These are phyloP conservation scores for Magnolia kwangsiensis DNA, from an alignment of 164 flowering plant species.

Conservation along the genomic window DNA sequence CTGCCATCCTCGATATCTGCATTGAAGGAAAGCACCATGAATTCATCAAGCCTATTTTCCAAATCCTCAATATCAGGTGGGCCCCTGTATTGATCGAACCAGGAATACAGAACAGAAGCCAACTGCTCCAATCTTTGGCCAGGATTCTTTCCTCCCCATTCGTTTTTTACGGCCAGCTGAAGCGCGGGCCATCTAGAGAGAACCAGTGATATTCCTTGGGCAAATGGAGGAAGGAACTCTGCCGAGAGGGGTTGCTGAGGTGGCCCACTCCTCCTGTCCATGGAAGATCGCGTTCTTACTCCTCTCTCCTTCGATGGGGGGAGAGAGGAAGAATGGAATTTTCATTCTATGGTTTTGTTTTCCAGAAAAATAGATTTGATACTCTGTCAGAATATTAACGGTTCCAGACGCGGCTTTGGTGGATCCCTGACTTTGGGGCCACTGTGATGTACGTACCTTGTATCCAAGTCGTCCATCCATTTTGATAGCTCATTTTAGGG, in stretches of 20 bases:
- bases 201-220: constrained; percentile 22
- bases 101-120: constrained; percentile 19
- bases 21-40: constrained; percentile 31
- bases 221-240: constrained; percentile 9
- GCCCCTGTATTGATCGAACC: constrained; percentile 34
- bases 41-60: constrained; percentile 33
- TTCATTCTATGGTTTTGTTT: too few species aligned
- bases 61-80: constrained; percentile 29
- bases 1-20: constrained; percentile 41
- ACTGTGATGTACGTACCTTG: too few species aligned
- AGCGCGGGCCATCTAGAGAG: constrained; percentile 44
- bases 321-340: too few species aligned
- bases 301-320: too few species aligned
- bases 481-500: too few species aligned
- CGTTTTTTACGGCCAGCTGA: constrained; percentile 38
- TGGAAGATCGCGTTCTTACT: too few species aligned
- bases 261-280: too few species aligned
- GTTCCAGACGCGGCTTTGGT: too few species aligned
- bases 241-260: constrained; percentile 1
- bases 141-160: constrained; percentile 50
- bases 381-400: too few species aligned
- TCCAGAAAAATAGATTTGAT: too few species aligned
- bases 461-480: too few species aligned
- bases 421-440: too few species aligned
- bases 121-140: constrained; percentile 28